Base-by-base conservation (phyloP, 2,329 filamentous ascomycete genomes). In the Periconia digitata region DNA sequence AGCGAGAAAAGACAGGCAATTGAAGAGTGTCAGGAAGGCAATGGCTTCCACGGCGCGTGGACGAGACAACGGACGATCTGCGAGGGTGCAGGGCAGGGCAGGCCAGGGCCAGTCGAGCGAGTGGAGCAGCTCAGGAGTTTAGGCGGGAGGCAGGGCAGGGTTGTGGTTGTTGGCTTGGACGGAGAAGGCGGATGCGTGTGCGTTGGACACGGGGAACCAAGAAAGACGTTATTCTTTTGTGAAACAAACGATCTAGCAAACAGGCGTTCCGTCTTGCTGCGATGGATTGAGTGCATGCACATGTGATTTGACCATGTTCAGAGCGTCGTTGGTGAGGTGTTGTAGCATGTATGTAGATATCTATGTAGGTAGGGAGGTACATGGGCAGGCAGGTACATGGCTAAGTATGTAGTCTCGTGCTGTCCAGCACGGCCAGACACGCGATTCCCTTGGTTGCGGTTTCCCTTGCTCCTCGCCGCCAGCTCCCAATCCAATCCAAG, bases 41-140 rank as follows among this genome's bases (percentile, higher is more conserved):
- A 58, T 58, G 53, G 55, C 44, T 47, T 48, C 51, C 36, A 51
- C 49, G 51, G 49, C 46, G 55, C 55, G 27, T 32, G 27, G 27
- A 15, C n/a, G n/a, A n/a, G 53, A 44, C 47, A 29, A 37, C 18
- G 39, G 39, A 32, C 34, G 48, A 44, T 34, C 46, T 51, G 46
- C 49, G 45, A 50, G 41, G 15, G 53, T 49, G n/a, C n/a, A n/a
- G n/a, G n/a, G n/a, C n/a, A n/a, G n/a, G 17, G 51, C 44, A 20
- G 27, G 22, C 47, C 44, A 20, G 32, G 37, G 47, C 23, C 21
- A 36, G 13, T 43, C 29, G 44, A 46, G 40, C 39, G 29, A 46
- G 40, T 40, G 29, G 42, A 40, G 51, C 53, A 57, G 62, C 57
- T 67, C 63, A 67, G 63, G 63, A 67, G 64, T 57, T 56, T 55